Evolutionary conservation across 306 rosid species (phyloP).

Genomic region (Fagus sylvatica): DNA sequence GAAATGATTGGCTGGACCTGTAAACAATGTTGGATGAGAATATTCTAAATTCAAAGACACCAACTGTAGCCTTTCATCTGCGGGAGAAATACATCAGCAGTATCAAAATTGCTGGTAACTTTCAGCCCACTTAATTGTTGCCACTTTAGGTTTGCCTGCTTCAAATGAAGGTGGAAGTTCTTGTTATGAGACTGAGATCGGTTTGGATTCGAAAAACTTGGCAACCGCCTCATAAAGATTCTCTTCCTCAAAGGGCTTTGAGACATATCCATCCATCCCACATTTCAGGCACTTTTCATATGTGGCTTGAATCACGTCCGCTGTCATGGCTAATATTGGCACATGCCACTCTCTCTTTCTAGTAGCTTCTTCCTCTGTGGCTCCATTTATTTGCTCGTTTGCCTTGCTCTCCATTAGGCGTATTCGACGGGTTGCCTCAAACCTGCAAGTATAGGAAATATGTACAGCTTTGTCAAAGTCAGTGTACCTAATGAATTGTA

Average conservation of each 20-base stretch:
- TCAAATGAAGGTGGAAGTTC: background rate
- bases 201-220: constrained; percentile 62
- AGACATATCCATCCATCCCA: constrained; percentile 97
- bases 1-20: constrained; percentile 37
- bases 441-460: constrained; percentile 45
- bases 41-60: constrained; percentile 7
- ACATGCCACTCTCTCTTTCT: constrained; percentile 55
- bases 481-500: background rate
- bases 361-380: constrained; percentile 31
- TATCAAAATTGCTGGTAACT: constrained; percentile 32
- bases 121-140: constrained; percentile 1
- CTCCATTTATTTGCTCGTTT: constrained; percentile 47
- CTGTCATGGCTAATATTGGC: constrained; percentile 96
- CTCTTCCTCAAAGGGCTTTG: constrained; percentile 97
- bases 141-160: constrained; percentile 5
- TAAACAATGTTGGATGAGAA: constrained; percentile 13
- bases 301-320: constrained; percentile 94
- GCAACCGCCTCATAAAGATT: constrained; percentile 88
- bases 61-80: constrained; percentile 15
- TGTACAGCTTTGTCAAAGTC: background rate
- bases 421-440: constrained; percentile 77
- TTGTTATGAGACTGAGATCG: constrained; percentile 34
- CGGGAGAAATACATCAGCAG: constrained; percentile 27
- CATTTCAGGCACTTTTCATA: constrained; percentile 74
- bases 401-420: constrained; percentile 72